Percentiles rank a stretch among this genome's conserved stretches.
Conservation (phyloP, 2,329 filamentous ascomycete genomes). For the Hymenotorrendiella dingleyae region DNA sequence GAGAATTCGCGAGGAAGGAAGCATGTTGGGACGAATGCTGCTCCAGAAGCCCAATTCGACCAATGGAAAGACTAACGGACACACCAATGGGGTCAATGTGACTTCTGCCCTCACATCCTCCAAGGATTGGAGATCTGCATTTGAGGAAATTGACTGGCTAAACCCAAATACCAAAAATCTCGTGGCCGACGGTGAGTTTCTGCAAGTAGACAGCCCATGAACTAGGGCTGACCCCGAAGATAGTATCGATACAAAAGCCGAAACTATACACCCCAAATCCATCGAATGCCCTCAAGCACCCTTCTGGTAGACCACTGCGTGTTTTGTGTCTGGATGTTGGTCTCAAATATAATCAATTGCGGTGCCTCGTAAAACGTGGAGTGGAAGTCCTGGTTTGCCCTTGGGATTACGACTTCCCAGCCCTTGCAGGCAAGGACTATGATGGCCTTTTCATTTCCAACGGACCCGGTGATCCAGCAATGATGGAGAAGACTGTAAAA, state of each 20-base stretch:
- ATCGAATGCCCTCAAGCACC: slow-evolving; percentile 70
- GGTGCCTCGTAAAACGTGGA: slow-evolving; percentile 84
- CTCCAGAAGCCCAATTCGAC: slow-evolving; percentile 54
- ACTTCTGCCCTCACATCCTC: slow-evolving; percentile 34
- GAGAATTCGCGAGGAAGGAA: slow-evolving; percentile 86
- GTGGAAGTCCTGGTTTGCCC: slow-evolving; percentile 93
- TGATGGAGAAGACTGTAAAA: slow-evolving; percentile 72
- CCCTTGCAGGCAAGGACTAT: slow-evolving; percentile 72
- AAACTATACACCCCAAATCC: slow-evolving; percentile 77
- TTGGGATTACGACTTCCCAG: slow-evolving; percentile 89
- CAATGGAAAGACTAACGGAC: slow-evolving; percentile 37
- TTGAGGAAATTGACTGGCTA: slow-evolving; percentile 79
- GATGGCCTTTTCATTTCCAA: slow-evolving; percentile 98
- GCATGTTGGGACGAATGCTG: slow-evolving; percentile 89
- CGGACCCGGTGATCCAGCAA: slow-evolving; percentile 89
- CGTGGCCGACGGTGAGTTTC: slow-evolving; percentile 79
- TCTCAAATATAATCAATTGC: slow-evolving; percentile 96
- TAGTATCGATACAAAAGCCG: slow-evolving; percentile 84
- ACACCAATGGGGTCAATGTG: slow-evolving; percentile 37
- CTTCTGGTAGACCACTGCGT: slow-evolving; percentile 79
- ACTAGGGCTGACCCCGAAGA: slow-evolving; percentile 35
- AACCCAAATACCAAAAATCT: slow-evolving; percentile 92
- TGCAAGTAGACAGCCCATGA: slow-evolving; percentile 15
- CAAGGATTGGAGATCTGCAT: slow-evolving; percentile 47
- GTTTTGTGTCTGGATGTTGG: slow-evolving; percentile 94